Percentiles rank a stretch among this genome's conserved stretches.
Evolutionary conservation across 2,329 filamentous ascomycete species (phyloP).

Genomic region (Penicillium concentricum): DNA sequence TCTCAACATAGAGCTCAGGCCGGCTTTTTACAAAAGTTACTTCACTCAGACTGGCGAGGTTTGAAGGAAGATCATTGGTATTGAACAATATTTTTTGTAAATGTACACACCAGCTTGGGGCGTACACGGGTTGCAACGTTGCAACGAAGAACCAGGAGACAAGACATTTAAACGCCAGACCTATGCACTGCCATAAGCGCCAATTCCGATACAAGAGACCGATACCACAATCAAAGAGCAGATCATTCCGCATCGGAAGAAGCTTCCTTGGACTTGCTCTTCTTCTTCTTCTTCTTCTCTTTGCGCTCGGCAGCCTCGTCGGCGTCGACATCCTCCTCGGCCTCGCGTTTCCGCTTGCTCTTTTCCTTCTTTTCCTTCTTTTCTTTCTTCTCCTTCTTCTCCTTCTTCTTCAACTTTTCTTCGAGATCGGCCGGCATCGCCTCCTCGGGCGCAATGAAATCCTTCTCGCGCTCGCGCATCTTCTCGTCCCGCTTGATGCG

Average conservation of each 20-base stretch:
- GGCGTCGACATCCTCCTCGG: conserved; percentile 34
- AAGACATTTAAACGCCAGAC: conserved; percentile 33
- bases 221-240: conserved; percentile 15
- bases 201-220: conserved; percentile 23
- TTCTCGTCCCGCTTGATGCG: conserved; percentile 85
- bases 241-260: conserved; percentile 28
- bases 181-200: conserved; percentile 42
- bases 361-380: conserved; percentile 46
- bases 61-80: conserved; percentile 13
- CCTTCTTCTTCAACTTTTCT: conserved; percentile 55
- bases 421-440: conserved; percentile 54
- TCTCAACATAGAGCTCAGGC: background rate
- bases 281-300: conserved; percentile 58
- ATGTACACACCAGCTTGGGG: conserved; percentile 12
- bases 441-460: conserved; percentile 86
- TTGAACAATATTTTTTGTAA: conserved; percentile 20
- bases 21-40: background rate
- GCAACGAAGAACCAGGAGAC: conserved; percentile 16
- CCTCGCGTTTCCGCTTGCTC: conserved; percentile 43
- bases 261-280: conserved; percentile 38
- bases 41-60: background rate
- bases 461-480: conserved; percentile 77
- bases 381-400: conserved; percentile 47
- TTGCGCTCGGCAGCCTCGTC: conserved; percentile 52
- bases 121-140: conserved; percentile 9